phyloP scores from a whole-genome alignment of 2,329 filamentous ascomycete species.

The Fusarium sp. region DNA sequence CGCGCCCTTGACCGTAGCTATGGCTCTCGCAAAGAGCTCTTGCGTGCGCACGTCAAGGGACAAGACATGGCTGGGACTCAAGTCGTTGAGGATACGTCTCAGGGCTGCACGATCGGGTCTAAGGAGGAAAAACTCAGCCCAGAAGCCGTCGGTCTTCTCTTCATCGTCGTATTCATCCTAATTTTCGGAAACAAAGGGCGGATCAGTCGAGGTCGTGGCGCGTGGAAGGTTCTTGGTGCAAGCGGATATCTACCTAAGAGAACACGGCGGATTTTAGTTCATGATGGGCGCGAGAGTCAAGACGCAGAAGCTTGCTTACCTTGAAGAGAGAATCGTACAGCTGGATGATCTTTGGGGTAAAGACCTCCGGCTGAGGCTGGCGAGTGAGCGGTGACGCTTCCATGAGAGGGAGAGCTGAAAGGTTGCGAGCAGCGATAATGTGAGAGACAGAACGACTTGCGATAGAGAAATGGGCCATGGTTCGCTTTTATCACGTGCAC shows the following conservation, averaged over 20 bases:
- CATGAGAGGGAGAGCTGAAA: conserved; percentile 63
- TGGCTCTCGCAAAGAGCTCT: conserved; percentile 81
- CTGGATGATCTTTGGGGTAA: conserved; percentile 93
- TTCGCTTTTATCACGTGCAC: conserved; percentile 28
- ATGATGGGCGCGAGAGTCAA: conserved; percentile 33
- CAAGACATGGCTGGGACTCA: conserved; percentile 80
- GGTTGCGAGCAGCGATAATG: conserved; percentile 26
- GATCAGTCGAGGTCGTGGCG: conserved; percentile 49
- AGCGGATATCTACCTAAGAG: conserved; percentile 46
- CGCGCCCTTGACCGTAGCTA: conserved; percentile 74
- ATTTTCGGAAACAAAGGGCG: conserved; percentile 34
- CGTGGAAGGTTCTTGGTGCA: conserved; percentile 19
- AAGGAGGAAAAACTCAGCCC: conserved; percentile 94
- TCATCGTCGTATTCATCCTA: conserved; percentile 74
- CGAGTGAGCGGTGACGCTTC: conserved; percentile 94
- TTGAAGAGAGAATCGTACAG: conserved; percentile 89
- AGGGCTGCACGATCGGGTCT: conserved; percentile 80
- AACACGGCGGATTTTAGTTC: conserved; percentile 37
- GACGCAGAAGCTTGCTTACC: conserved; percentile 56
- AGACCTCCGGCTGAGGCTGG: conserved; percentile 88
- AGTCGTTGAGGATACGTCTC: conserved; percentile 74
- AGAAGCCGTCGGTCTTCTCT: conserved; percentile 89
- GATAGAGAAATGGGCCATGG: conserved; percentile 35
- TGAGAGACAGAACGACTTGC: conserved; percentile 31
- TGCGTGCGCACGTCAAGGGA: conserved; percentile 81